phyloP scores from a whole-genome alignment of 1,284 basidiomycete species.

The Cryptococcus amylolentus region DNA sequence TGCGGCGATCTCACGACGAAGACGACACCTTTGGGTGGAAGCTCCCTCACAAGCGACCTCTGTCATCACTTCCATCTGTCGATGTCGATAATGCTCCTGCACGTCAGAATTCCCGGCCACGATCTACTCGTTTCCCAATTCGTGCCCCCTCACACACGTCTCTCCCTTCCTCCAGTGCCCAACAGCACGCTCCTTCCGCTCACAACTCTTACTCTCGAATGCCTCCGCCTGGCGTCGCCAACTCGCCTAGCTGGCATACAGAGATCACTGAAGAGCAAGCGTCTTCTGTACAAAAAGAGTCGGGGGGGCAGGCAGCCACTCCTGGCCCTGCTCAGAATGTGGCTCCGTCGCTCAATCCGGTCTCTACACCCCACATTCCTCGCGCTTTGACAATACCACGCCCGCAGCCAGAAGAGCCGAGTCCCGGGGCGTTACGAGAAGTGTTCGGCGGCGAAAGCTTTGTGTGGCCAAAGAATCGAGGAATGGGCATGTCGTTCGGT shows the following conservation, averaged over 20 bases:
- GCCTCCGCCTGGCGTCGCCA: constrained; percentile 6
- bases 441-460: neutral
- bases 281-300: neutral
- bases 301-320: neutral
- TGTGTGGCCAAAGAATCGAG: neutral
- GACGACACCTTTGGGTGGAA: neutral
- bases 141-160: neutral
- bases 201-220: neutral
- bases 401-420: neutral
- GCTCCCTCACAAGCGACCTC: neutral
- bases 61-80: neutral
- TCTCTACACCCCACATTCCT: neutral
- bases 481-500: neutral
- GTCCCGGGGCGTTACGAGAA: neutral
- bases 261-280: neutral
- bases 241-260: constrained; percentile 13
- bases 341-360: neutral
- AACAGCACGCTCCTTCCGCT: neutral
- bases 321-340: neutral
- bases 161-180: neutral
- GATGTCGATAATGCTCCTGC: neutral
- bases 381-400: neutral
- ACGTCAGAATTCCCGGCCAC: neutral
- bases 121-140: neutral
- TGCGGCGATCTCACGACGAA: neutral